Conservation (phyloP, 805 yeast species). For the Wickerhamomyces tratensis region DNA sequence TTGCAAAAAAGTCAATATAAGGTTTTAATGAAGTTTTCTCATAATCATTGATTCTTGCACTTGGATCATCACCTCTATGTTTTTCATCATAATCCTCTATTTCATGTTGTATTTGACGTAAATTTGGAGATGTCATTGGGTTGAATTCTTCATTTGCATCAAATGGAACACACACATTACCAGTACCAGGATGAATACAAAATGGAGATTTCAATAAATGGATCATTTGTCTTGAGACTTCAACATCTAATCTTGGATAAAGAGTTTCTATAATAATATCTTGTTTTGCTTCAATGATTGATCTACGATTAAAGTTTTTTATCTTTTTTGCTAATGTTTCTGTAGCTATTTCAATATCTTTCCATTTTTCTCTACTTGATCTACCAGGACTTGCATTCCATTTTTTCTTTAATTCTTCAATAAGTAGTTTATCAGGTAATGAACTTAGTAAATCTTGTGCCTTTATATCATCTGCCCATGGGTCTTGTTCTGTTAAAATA, state of each 20-base stretch:
- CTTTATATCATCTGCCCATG: constrained; percentile 58
- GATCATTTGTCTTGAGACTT: constrained; percentile 81
- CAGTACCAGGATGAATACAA: constrained; percentile 94
- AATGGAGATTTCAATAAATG: constrained; percentile 95
- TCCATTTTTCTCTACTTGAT: constrained; percentile 66
- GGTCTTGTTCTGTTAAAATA: constrained; percentile 75
- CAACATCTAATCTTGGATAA: constrained; percentile 90
- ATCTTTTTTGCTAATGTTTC: constrained; percentile 21
- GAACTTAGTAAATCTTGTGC: constrained; percentile 48
- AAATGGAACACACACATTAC: constrained; percentile 88
- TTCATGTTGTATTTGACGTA: constrained; percentile 54
- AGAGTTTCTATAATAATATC: constrained; percentile 71
- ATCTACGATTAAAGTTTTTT: constrained; percentile 34
- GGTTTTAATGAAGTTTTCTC: constrained; percentile 65
- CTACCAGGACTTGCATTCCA: constrained; percentile 51
- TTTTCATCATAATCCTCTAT: constrained; percentile 39
- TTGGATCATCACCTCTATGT: constrained; percentile 6
- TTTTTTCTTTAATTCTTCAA: constrained; percentile 38
- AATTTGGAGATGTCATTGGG: constrained; percentile 74
- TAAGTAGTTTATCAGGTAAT: constrained; percentile 48
- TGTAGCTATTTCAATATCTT: constrained; percentile 51
- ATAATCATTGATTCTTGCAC: constrained; percentile 28
- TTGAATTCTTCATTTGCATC: constrained; percentile 44
- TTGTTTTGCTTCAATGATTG: constrained; percentile 61
- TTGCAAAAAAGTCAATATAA: constrained; percentile 55